Evolutionary conservation across 83 land plant genomes (phyloP), one percentile per base, ranked within the genome.

Genomic region (Picea abies): DNA sequence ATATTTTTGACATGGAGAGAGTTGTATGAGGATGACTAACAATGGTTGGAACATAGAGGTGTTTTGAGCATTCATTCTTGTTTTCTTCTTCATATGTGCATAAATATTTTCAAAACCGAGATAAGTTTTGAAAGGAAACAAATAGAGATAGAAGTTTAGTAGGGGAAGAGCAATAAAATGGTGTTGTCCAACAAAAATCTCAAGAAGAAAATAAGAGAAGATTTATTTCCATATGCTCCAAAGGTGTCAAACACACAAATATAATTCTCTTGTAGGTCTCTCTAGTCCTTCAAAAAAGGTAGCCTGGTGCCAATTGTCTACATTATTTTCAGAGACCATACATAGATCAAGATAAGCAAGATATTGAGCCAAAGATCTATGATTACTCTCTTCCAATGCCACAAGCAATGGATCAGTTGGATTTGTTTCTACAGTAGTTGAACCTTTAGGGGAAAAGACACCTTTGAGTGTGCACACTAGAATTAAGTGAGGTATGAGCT

Each of bases 271-370:
- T 90, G 85, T 97, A 97, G 41, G 98, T 95, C 32, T 94, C 98
- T 67, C 99, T 96, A 69, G 89, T 92, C 83, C 98, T 88, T 97
- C 99, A 88, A 94, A 97, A 49, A 97, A 90, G 26, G 99, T 98
- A 72, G 97, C 91, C 62, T 95, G 88, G 23, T 97, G 90, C 99
- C 99, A 97, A 5, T 88, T 78, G 70, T 97, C 99, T 37, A 94
- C 90, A 83, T 97, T 95, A 71, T 86, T 91, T 76, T 95, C 99
- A 82, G 93, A 89, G 73, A 96, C 93, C 87, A 91, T 89, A 70
- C 93, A 93, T 41, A n/a, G n/a, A n/a, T n/a, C n/a, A n/a, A n/a
- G n/a, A n/a, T n/a, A n/a, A n/a, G n/a, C n/a, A n/a, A n/a, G n/a
- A n/a, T n/a, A n/a, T n/a, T n/a, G n/a, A n/a, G n/a, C n/a, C n/a